Evolutionary conservation across 805 yeast species (phyloP).

Genomic region (Candida parachauliodes): DNA sequence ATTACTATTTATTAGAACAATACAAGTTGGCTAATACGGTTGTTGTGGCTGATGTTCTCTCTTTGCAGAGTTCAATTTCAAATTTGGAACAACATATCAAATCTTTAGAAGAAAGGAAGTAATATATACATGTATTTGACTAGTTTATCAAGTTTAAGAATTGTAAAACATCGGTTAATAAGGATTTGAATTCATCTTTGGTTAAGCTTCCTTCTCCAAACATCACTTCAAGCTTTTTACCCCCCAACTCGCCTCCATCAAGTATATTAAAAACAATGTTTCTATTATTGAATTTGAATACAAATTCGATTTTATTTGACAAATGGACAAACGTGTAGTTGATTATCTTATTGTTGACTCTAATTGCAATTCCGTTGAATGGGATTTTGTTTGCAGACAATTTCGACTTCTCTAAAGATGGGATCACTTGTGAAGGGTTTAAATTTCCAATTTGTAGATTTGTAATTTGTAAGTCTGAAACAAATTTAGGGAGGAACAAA

Average conservation of each 20-base stretch:
- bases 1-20: conserved; percentile 74
- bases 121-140: conserved; percentile 4
- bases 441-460: conserved; percentile 36
- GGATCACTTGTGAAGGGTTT: conserved; percentile 29
- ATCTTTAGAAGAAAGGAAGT: conserved; percentile 42
- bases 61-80: conserved; percentile 64
- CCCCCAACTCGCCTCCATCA: conserved; percentile 61
- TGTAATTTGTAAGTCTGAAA: conserved; percentile 45
- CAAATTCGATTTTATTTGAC: conserved; percentile 43
- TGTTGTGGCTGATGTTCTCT: conserved; percentile 69
- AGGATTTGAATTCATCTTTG: conserved; percentile 16
- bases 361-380: conserved; percentile 25
- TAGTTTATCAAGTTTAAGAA: conserved; percentile 1
- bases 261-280: conserved; percentile 36
- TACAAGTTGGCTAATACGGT: conserved; percentile 71
- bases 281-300: conserved; percentile 33
- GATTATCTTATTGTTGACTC: conserved; percentile 34
- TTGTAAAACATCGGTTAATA: conserved; percentile 21
- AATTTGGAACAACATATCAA: conserved; percentile 68
- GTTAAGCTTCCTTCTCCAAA: conserved; percentile 7
- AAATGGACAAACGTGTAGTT: conserved; percentile 43
- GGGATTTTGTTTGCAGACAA: conserved; percentile 38
- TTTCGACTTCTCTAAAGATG: conserved; percentile 34
- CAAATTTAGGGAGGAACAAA: conserved; percentile 39
- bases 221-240: conserved; percentile 47